These are phyloP conservation scores for Blastocystis sp. DNA, from an alignment of 352 stramenopile genomes.

Conservation along the genomic window DNA sequence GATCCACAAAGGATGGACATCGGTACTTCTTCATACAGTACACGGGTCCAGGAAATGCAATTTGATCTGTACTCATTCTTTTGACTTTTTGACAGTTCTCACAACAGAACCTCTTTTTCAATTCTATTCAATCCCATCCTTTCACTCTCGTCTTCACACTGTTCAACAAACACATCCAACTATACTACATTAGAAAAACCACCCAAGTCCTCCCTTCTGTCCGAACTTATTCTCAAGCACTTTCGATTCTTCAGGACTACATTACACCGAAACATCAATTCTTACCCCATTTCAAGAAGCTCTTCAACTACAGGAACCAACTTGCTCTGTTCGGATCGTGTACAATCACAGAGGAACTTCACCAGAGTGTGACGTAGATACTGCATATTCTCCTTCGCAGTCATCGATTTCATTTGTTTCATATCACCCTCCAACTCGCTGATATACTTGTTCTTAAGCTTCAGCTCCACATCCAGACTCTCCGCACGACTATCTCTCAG, in stretches of 20 bases:
- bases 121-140: too few species aligned
- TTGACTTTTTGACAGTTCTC: neutral
- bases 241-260: constrained; percentile 32
- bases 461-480: constrained; percentile 27
- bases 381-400: constrained; percentile 36
- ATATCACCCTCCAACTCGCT: constrained; percentile 37
- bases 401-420: constrained; percentile 60
- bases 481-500: neutral
- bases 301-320: constrained; percentile 36
- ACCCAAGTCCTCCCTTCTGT: neutral
- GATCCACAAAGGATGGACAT: constrained; percentile 33
- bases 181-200: constrained; percentile 58
- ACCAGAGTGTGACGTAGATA: constrained; percentile 63
- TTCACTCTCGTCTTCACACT: too few species aligned
- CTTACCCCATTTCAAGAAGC: constrained; percentile 49
- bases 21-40: constrained; percentile 32
- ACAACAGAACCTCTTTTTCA: too few species aligned
- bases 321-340: constrained; percentile 31
- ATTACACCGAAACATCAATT: neutral
- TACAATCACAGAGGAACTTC: constrained; percentile 60
- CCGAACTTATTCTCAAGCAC: constrained; percentile 43
- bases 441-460: constrained; percentile 56
- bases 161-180: neutral
- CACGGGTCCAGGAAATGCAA: constrained; percentile 38
- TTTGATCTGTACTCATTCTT: constrained; percentile 29